Base-by-base conservation (phyloP, 2,329 filamentous ascomycete species). In the Neocatenulostroma microsporum region DNA sequence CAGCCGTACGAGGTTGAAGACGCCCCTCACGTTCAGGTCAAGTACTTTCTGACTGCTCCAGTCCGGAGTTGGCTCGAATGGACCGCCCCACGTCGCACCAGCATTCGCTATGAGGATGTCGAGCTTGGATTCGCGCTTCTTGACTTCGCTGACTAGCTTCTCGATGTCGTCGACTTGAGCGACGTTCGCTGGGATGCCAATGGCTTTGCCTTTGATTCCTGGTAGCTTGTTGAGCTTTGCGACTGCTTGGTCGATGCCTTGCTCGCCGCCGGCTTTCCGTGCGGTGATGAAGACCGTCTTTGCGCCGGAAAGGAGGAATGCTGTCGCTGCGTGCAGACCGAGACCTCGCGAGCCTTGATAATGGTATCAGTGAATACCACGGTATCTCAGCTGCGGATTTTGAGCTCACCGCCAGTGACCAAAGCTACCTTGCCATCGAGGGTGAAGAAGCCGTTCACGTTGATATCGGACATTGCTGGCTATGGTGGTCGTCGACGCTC, bases 61-160 rank as follows among this genome's bases (percentile, higher is more conserved):
- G 63, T 91, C 86, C 4, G 84, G 78, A 62, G 93, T 84, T 21
- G 74, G 77, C 55, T 93, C 87, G 54, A 94, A 87, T 9, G 68
- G 61, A 55, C 80, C 83, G 39, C 87, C 87, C 88, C 88, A 95
- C 0, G 83, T 85, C 4, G 88, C 88, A 24, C 88, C 88, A 1
- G 88, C 88, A 62, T 95, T 95, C 41, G 87, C 88, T 49, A 94
- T 78, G 19, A 94, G 67, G 27, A 94, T 84, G 63, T 95, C 87
- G 24, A 94, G 77, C 58, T 79, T 77, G 46, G 80, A 74, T 2
- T 84, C 87, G 54, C 85, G 80, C 64, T 78, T 74, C 47, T 60
- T 58, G 2, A 94, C 83, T 53, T 84, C 76, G 10, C 68, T 67
- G 1, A 86, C 74, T 9, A 94, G 73, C 31, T 74, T 65, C 54